Conservation (phyloP, 1,284 basidiomycete species). For the Puccinia polysora region DNA sequence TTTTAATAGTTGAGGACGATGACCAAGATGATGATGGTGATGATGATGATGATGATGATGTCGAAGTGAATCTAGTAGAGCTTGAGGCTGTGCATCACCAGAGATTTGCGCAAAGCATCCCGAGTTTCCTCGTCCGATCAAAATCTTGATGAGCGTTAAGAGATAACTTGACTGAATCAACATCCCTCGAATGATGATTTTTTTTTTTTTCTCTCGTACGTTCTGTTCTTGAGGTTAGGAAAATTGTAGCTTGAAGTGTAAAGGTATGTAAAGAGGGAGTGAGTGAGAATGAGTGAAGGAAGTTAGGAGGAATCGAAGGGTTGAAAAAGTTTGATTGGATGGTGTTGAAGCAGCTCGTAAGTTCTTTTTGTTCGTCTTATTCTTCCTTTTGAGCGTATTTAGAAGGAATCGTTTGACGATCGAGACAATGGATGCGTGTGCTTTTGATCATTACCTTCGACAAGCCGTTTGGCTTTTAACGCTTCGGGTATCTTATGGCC, state of each 20-base stretch:
- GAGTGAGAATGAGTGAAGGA: background rate
- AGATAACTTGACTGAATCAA: background rate
- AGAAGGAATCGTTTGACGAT: too few species aligned
- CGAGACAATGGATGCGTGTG: too few species aligned
- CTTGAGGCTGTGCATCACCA: background rate
- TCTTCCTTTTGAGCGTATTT: too few species aligned
- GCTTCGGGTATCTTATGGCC: background rate
- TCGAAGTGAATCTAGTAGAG: background rate
- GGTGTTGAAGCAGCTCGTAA: background rate
- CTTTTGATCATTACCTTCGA: background rate
- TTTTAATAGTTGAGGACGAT: background rate
- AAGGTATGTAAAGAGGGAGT: background rate
- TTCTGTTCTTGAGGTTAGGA: background rate
- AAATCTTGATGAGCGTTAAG: background rate
- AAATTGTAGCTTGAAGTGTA: background rate
- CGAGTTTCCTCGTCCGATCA: background rate
- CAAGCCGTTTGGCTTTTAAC: background rate
- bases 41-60: constrained; percentile 2
- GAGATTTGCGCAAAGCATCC: background rate
- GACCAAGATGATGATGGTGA: background rate
- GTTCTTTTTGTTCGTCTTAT: background rate
- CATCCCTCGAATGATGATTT: too few species aligned
- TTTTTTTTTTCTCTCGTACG: too few species aligned
- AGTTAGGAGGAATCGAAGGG: background rate
- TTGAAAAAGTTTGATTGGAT: too few species aligned